Conservation (phyloP, 106 monocot species). For the Platanthera zijinensis region DNA sequence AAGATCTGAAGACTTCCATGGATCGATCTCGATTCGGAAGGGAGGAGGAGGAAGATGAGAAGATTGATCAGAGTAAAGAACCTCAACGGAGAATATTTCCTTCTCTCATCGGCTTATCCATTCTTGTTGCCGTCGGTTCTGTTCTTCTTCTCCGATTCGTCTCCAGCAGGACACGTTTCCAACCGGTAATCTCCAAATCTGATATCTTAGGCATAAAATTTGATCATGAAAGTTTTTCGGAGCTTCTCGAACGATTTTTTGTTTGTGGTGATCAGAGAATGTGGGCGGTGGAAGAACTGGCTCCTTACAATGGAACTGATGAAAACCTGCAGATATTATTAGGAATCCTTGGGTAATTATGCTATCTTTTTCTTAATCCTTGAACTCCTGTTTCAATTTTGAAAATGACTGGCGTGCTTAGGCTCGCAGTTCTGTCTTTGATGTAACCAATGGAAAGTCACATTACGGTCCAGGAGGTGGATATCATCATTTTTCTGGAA, state of each 20-base stretch:
- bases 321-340: slow-evolving; percentile 58
- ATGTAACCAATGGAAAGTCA: slow-evolving; percentile 86
- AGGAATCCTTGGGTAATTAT: slow-evolving; percentile 71
- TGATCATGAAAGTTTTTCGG: background rate
- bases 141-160: slow-evolving; percentile 28
- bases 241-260: slow-evolving; percentile 4
- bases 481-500: slow-evolving; percentile 93
- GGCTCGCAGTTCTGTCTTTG: slow-evolving; percentile 76
- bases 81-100: background rate
- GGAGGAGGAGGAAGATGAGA: background rate
- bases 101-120: slow-evolving; percentile 20
- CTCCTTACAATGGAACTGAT: slow-evolving; percentile 68
- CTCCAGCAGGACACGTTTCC: slow-evolving; percentile 6
- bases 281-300: slow-evolving; percentile 65
- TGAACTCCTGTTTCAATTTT: background rate
- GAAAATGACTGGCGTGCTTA: background rate
- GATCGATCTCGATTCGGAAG: background rate
- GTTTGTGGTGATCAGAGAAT: slow-evolving; percentile 32
- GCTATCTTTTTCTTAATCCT: background rate
- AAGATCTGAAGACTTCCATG: background rate
- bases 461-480: slow-evolving; percentile 98
- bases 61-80: background rate
- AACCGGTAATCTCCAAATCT: slow-evolving; percentile 18
- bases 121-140: slow-evolving; percentile 27
- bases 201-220: background rate